Evolutionary conservation across 805 yeast genomes (phyloP).

Genomic region (Diddensiella caesifluorescens): DNA sequence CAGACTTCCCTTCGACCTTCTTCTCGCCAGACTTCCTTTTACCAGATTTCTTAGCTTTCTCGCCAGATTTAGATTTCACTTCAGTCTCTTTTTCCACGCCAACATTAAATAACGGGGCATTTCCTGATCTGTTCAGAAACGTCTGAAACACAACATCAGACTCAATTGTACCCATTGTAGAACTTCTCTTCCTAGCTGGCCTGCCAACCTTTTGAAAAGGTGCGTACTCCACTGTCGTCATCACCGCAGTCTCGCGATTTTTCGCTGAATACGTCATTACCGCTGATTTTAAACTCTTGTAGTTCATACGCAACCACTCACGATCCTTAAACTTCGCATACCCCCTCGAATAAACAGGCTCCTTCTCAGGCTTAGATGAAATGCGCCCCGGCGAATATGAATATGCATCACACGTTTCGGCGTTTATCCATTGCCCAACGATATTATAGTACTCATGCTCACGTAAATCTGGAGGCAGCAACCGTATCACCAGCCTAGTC

Average conservation of each 20-base stretch:
- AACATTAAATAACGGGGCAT: too few species aligned
- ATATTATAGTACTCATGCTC: constrained; percentile 30
- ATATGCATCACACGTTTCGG: constrained; percentile 18
- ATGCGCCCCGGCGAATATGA: constrained; percentile 29
- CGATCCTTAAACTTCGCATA: constrained; percentile 37
- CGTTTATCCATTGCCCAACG: constrained; percentile 23
- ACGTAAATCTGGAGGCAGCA: constrained; percentile 36
- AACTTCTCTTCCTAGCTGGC: constrained; percentile 21
- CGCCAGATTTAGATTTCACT: too few species aligned
- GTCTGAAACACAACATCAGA: constrained; percentile 30
- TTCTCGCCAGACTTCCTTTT: too few species aligned
- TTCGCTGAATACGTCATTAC: constrained; percentile 31
- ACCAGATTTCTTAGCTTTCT: too few species aligned
- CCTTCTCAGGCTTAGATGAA: constrained; percentile 29
- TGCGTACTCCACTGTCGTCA: constrained; percentile 25
- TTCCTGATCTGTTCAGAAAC: constrained; percentile 23
- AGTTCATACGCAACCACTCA: constrained; percentile 32
- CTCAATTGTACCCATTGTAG: constrained; percentile 31
- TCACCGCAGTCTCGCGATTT: constrained; percentile 21
- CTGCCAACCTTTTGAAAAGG: constrained; percentile 21
- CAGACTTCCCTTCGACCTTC: too few species aligned
- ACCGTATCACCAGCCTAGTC: constrained; percentile 35
- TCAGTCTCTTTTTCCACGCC: too few species aligned
- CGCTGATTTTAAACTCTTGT: too few species aligned
- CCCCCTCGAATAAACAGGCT: constrained; percentile 40